Base-by-base conservation (phyloP, 371 early-diverging fungal genomes). In the Lichtheimia ramosa region DNA sequence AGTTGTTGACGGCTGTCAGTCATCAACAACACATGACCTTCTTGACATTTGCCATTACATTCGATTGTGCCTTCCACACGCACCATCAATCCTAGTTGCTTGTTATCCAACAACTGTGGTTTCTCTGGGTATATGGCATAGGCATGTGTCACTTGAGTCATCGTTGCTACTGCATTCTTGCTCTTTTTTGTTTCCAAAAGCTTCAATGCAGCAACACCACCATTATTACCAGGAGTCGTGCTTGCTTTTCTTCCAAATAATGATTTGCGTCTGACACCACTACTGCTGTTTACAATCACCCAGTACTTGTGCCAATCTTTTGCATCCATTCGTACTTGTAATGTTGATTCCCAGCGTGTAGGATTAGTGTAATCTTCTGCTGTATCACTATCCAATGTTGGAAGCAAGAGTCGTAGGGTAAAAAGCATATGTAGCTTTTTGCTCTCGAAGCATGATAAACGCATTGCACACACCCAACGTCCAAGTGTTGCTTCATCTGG, bases 81-180 rank as follows among this genome's bases (percentile, higher is more conserved):
- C 52, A 83, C 71, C 57, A 79, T 69, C 13, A 69, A 74, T 3
- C 75, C 67, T 34, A 34, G 34, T 34, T 34, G 34, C 34, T 34
- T 34, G 51, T 78, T 69, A 50, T 80, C 82, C 28, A 81, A 73
- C 24, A 83, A 25, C 7, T 75, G 71, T 12, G 73, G 64, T 16
- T 65, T 70, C 55, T 82, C 85, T 2, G 92, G 93, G 58, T 88
- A 92, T 43, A 91, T 78, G 3, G 91, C 87, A 58, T 90, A 91
- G 2, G 85, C 88, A 57, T 84, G 86, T 25, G 71, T 76, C 40
- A 87, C 73, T 23, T 77, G 74, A 18, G 74, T 74, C 50, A 89
- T 56, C 2, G 82, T 73, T 40, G 80, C 54, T 13, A 74, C 51
- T 2, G 88, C 83, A 15, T 64, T 53, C 61, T 82, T 88, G 43